Evolutionary conservation across 73 alveolate genomes (phyloP), one percentile per base, ranked within the genome.

Genomic region (Blepharisma japonicum): DNA sequence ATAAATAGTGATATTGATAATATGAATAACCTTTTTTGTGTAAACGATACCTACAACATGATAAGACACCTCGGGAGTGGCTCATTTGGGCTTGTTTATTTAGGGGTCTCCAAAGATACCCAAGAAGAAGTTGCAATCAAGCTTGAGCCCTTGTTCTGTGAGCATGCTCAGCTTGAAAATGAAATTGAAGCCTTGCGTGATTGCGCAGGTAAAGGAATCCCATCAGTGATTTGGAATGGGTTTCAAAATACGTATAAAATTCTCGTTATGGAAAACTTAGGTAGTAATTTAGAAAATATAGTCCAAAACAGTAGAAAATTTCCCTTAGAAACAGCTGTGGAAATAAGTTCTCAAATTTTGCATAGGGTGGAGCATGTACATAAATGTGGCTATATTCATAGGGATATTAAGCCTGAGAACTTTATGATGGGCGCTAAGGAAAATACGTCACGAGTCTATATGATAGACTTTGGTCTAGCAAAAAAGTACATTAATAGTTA

Each of bases 391-490:
- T 78, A 14, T 70, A 54, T 87, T 67, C 95, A 89, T 71, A 46
- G 95, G 45, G 95, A 89, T 56, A 67, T 89, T 20, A 89, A 89
- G 55, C 95, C 95, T 0, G 90, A 89, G 51, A 89, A 89, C 71
- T 89, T 89, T 72, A 50, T 89, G 80, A 55, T 85, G 81, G 92
- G 92, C 6, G 49, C 55, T 20, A 88, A 82, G 21, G 51, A 66
- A 79, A 88, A 83, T 9, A 84, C 94, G 54, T 68, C 77, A 56
- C 80, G 71, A 14, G 80, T 89, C 47, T 66, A 86, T 82, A 56
- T 91, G 38, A 87, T 91, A 25, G 97, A 91, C 71, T 91, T 85
- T 81, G 95, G 97, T 21, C 87, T 91, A 21, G 71, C 94, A 49
- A 91, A 91, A 82, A 91, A 91, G 85, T 91, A 81, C 80, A 89